Evolutionary conservation across 2,329 filamentous ascomycete genomes (phyloP).

Genomic region (Aspergillus ibericus): DNA sequence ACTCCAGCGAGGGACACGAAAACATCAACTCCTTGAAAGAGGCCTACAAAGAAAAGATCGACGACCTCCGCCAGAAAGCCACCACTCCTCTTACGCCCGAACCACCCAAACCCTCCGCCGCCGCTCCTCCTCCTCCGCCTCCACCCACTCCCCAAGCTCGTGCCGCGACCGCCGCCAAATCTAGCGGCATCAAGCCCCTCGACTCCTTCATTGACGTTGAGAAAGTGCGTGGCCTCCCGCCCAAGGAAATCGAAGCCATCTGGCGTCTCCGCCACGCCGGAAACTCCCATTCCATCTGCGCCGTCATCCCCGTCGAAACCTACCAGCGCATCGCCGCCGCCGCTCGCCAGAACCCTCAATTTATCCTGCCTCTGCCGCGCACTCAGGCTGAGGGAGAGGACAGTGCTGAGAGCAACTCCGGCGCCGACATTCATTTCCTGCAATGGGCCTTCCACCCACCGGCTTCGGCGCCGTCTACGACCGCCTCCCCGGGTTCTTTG

Average conservation of each 20-base stretch:
- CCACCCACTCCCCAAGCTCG: slow-evolving; percentile 36
- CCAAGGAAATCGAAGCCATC: slow-evolving; percentile 79
- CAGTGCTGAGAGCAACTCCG: slow-evolving; percentile 38
- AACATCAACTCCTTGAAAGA: slow-evolving; percentile 62
- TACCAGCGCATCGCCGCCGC: slow-evolving; percentile 70
- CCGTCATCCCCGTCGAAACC: slow-evolving; percentile 71
- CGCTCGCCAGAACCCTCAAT: slow-evolving; percentile 77
- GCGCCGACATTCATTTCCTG: slow-evolving; percentile 91
- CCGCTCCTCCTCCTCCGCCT: slow-evolving; percentile 36
- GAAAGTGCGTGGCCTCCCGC: slow-evolving; percentile 71
- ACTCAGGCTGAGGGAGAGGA: slow-evolving; percentile 24
- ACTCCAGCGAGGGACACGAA: slow-evolving; percentile 65
- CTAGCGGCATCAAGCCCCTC: slow-evolving; percentile 62
- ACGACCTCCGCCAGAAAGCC: slow-evolving; percentile 67
- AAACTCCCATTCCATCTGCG: slow-evolving; percentile 75
- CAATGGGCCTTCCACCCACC: slow-evolving; percentile 89
- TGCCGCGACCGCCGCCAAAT: slow-evolving; percentile 48
- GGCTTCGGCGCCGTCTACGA: slow-evolving; percentile 32
- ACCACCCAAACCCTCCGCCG: slow-evolving; percentile 36
- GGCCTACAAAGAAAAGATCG: slow-evolving; percentile 82
- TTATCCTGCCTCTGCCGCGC: slow-evolving; percentile 79
- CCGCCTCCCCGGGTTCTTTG: slow-evolving; percentile 31
- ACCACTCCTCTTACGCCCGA: slow-evolving; percentile 54
- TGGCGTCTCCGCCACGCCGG: slow-evolving; percentile 86
- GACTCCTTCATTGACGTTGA: slow-evolving; percentile 73